A percentile compares a stretch with the other conserved stretches of the same genome.
phyloP scores from a whole-genome alignment of 768 basidiomycete genomes.

The Mrakia blollopis region DNA sequence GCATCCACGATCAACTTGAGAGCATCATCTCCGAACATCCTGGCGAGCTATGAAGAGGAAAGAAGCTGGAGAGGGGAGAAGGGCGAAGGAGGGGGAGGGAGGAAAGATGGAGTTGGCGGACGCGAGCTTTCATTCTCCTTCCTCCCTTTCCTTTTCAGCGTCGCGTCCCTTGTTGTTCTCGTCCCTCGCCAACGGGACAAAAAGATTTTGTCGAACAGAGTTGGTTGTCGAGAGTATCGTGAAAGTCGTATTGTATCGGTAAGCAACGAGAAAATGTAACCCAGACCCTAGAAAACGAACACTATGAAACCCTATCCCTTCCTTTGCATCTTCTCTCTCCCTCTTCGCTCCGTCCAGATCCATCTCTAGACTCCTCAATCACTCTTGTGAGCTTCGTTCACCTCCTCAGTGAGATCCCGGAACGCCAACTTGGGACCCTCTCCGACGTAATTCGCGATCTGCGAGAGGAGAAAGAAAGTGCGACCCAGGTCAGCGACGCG shows the following conservation, averaged over 20 bases:
- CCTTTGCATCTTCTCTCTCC: neutral
- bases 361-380: neutral
- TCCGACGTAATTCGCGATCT: neutral
- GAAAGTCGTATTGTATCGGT: no score
- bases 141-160: no score
- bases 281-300: no score
- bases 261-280: no score
- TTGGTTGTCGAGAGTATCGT: no score
- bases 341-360: neutral
- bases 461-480: neutral
- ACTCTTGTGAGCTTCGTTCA: constrained; percentile 3
- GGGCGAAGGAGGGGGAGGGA: neutral
- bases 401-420: constrained; percentile 7
- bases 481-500: neutral
- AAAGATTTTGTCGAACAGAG: no score
- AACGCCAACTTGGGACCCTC: neutral
- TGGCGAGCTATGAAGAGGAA: no score
- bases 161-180: neutral
- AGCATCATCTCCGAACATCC: constrained; percentile 44
- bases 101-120: neutral
- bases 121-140: no score
- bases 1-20: constrained; percentile 83
- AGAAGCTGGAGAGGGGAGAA: neutral
- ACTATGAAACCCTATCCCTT: neutral
- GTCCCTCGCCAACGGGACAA: neutral